Evolutionary conservation across 352 stramenopile species (phyloP).

Genomic region (Plasmopara viticola): DNA sequence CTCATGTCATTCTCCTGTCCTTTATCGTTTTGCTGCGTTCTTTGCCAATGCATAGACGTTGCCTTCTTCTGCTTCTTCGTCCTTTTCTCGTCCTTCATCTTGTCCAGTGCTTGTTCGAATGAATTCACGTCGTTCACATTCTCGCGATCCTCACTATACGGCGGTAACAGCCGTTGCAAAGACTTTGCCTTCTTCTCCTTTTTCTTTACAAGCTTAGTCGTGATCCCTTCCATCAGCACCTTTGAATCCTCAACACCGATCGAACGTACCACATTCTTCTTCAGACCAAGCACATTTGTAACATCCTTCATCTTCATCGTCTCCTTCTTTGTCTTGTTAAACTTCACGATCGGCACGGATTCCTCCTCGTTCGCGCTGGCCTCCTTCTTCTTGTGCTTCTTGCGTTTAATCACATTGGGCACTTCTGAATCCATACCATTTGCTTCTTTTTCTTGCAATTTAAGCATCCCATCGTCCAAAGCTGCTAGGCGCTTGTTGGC

Average conservation of each 20-base stretch:
- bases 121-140: no score
- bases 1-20: no score
- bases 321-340: conserved; percentile 14
- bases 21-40: no score
- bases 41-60: not conserved
- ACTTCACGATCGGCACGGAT: conserved; percentile 29
- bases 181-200: no score
- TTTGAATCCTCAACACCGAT: conserved; percentile 8
- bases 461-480: conserved; percentile 60
- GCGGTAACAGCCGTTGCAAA: no score
- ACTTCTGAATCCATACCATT: conserved; percentile 4
- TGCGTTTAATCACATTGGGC: conserved; percentile 28
- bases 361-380: conserved; percentile 20
- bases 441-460: conserved; percentile 21
- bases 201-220: no score
- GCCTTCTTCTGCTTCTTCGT: conserved; percentile 9
- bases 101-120: not conserved
- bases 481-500: conserved; percentile 35
- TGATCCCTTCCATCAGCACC: no score
- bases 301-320: no score
- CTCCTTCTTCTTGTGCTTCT: conserved; percentile 24
- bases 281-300: not conserved
- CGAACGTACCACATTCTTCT: conserved; percentile 11
- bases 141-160: no score
- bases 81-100: conserved; percentile 5